Percentiles rank a stretch among this genome's conserved stretches.
phyloP scores from a whole-genome alignment of 2,329 filamentous ascomycete genomes.

The Macrophomina phaseolina region DNA sequence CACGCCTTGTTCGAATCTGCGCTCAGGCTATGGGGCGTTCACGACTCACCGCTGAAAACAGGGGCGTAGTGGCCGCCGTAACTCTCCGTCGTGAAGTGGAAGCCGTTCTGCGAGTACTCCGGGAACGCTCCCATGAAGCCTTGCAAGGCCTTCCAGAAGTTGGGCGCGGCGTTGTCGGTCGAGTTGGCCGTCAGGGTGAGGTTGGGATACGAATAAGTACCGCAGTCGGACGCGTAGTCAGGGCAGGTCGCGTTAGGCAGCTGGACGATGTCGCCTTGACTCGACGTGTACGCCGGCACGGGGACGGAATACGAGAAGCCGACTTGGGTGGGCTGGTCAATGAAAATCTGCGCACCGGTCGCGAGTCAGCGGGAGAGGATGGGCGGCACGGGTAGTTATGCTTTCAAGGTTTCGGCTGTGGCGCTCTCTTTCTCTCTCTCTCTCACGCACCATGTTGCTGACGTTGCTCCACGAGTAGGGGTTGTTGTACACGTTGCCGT shows the following conservation, averaged over 20 bases:
- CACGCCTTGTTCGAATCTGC: not conserved
- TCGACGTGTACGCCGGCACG: slow-evolving; percentile 48
- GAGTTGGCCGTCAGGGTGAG: slow-evolving; percentile 58
- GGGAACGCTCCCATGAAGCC: slow-evolving; percentile 68
- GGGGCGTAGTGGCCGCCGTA: slow-evolving; percentile 66
- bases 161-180: slow-evolving; percentile 60
- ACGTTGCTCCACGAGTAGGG: slow-evolving; percentile 68
- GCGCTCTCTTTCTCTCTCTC: too few species aligned
- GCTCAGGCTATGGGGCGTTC: not conserved
- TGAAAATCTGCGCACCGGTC: slow-evolving; percentile 57
- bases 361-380: not conserved
- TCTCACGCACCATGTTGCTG: slow-evolving; percentile 59
- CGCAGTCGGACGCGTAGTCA: slow-evolving; percentile 59
- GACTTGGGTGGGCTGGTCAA: slow-evolving; percentile 69
- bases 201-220: slow-evolving; percentile 62
- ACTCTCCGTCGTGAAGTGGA: slow-evolving; percentile 63
- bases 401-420: too few species aligned
- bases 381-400: too few species aligned
- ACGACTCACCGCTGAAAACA: slow-evolving; percentile 52
- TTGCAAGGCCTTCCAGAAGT: slow-evolving; percentile 66
- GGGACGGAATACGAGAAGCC: slow-evolving; percentile 62
- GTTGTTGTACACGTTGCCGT: slow-evolving; percentile 60
- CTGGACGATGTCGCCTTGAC: slow-evolving; percentile 46
- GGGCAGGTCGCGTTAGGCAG: slow-evolving; percentile 57
- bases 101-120: slow-evolving; percentile 51